Evolutionary conservation across 345 rosid genomes (phyloP), one percentile per base, ranked within the genome.

Genomic region (Geranium rotundifolium): DNA sequence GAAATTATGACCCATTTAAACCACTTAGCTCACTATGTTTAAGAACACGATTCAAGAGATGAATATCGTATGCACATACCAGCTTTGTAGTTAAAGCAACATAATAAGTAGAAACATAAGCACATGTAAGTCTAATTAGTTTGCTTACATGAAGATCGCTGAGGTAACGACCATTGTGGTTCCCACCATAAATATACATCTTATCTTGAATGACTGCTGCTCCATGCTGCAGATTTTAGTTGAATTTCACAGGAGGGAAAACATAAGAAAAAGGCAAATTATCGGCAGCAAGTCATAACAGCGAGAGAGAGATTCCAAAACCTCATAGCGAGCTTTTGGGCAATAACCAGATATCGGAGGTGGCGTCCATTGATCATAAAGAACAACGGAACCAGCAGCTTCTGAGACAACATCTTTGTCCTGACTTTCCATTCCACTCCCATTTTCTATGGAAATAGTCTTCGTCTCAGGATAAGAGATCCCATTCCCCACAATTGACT

Each of bases 271-370:
- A 57, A 56, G 60, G 62, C 27, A 17, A 50, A 9, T 52, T 39
- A 59, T 19, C n/a, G 63, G 19, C 18, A 19, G 50, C 63, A 31
- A 59, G 58, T 69, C 54, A 19, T 71, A 50, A 34, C 10, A 34
- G 41, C 1, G 41, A 34, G 41, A 34, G 41, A 67, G 19, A 71
- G 56, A 54, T 54, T 37, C 49, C 19, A 63, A 72, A 70, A 90
- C 99, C 96, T 95, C 99, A 59, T 95, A 95, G 61, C 96, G 93
- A 64, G 96, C 80, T 79, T 78, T 95, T 60, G 99, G 99, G 61
- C 55, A 72, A 79, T 82, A 92, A 54, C 99, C 93, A 63, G 86
- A 82, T 76, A 77, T 76, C 66, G 83, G 82, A 67, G 96, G 96
- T 57, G 77, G 71, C 74, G 72, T 80, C 99, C 99, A 95, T 73